These are phyloP conservation scores for Hericium erinaceus DNA, from an alignment of 768 basidiomycete species.

Conservation along the genomic window DNA sequence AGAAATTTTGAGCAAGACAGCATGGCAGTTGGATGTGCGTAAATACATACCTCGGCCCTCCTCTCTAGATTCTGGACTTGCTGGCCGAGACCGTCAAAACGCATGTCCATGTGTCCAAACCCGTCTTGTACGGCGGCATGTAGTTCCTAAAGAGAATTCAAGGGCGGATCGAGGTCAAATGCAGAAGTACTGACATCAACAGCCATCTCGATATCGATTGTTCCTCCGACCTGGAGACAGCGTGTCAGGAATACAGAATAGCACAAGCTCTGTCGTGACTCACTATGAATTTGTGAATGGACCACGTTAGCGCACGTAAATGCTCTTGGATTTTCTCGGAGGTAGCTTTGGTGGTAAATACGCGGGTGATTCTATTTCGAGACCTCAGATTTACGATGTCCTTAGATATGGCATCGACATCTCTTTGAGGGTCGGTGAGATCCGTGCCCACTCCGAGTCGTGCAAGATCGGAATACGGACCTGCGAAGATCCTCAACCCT, in stretches of 20 bases:
- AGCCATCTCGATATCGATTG: not conserved
- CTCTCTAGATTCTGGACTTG: not conserved
- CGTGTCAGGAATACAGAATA: not conserved
- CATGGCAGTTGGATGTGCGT: not conserved
- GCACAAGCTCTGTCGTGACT: not conserved
- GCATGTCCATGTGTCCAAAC: not conserved
- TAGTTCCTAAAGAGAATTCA: not conserved
- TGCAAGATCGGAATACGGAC: not conserved
- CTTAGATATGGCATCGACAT: not conserved
- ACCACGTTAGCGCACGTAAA: not conserved
- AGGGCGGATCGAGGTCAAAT: not conserved
- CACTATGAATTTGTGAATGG: not conserved
- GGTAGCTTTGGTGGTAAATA: not conserved
- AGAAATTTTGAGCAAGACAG: not conserved
- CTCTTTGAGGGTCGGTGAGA: not conserved
- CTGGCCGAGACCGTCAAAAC: not conserved
- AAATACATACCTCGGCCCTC: not conserved
- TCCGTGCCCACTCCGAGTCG: not conserved
- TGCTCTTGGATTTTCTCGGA: not conserved
- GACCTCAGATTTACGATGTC: not conserved
- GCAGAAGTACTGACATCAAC: not conserved
- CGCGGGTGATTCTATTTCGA: not conserved
- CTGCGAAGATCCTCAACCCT: no score
- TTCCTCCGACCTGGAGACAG: not conserved
- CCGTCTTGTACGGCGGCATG: not conserved